Conservation (phyloP, 805 yeast species). For the Candida cerambycidarum region DNA sequence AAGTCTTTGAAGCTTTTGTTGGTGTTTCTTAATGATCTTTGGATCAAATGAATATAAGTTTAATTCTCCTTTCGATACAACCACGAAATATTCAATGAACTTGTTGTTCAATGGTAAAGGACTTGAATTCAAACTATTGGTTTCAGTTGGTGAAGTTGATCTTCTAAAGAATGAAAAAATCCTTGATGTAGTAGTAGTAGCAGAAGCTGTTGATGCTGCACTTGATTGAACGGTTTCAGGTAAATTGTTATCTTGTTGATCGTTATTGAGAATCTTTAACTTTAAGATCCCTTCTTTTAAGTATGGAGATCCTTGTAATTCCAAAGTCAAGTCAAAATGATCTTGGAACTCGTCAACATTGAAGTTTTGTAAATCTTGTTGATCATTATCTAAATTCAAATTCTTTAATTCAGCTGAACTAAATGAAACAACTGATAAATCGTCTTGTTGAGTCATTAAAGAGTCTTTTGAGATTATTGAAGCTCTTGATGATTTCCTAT, state of each 20-base stretch:
- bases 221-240: constrained; percentile 12
- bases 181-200: constrained; percentile 18
- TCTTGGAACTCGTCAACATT: constrained; percentile 43
- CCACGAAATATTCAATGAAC: constrained; percentile 54
- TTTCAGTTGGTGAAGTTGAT: constrained; percentile 7
- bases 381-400: constrained; percentile 16
- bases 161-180: constrained; percentile 30
- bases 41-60: constrained; percentile 56
- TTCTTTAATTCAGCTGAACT: constrained; percentile 23
- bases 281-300: constrained; percentile 69
- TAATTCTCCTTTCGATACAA: constrained; percentile 66
- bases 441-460: constrained; percentile 22
- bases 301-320: constrained; percentile 74
- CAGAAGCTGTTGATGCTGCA: constrained; percentile 17
- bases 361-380: constrained; percentile 32
- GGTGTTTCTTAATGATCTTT: constrained; percentile 41
- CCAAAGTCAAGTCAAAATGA: constrained; percentile 59
- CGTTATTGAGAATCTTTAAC: constrained; percentile 37
- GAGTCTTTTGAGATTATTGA: constrained; percentile 37
- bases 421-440: constrained; percentile 37
- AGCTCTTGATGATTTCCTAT: constrained; percentile 34
- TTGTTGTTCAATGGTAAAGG: constrained; percentile 28
- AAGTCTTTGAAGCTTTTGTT: constrained; percentile 27
- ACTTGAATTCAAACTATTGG: constrained; percentile 2
- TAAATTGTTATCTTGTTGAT: constrained; percentile 30